Conservation (phyloP, 345 rosid species). For the Corymbia maculata region DNA sequence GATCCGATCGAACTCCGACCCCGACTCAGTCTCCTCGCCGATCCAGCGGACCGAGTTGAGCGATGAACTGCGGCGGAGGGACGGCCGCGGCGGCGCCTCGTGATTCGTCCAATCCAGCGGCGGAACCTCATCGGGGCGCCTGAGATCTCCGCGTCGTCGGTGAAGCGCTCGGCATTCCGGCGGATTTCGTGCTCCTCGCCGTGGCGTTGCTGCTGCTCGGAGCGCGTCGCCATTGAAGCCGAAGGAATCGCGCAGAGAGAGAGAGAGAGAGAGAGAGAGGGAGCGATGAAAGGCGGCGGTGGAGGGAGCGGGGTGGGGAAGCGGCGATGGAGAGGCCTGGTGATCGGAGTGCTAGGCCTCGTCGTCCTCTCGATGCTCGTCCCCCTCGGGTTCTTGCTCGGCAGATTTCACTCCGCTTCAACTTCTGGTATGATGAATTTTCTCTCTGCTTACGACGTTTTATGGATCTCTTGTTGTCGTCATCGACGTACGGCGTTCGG, state of each 20-base stretch:
- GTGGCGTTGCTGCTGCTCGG: background rate
- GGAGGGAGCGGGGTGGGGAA: constrained; percentile 40
- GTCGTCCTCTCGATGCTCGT: constrained; percentile 90
- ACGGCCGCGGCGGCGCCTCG: background rate
- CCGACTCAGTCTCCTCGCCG: background rate
- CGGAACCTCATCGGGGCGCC: background rate
- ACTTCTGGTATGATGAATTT: background rate
- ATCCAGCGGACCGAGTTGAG: background rate
- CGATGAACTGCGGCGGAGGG: background rate
- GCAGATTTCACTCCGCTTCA: constrained; percentile 64
- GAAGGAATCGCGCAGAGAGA: background rate
- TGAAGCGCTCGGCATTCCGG: background rate
- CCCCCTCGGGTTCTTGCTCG: constrained; percentile 84
- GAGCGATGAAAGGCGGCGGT: constrained; percentile 24
- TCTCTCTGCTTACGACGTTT: background rate
- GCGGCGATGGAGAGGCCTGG: constrained; percentile 71
- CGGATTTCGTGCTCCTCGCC: background rate
- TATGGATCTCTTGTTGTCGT: background rate
- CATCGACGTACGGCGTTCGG: background rate
- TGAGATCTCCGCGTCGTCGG: background rate
- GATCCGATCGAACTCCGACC: background rate
- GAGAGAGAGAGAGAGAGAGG: background rate
- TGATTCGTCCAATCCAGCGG: background rate
- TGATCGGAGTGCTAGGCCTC: constrained; percentile 66
- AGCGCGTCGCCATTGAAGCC: background rate